phyloP scores from a whole-genome alignment of 352 stramenopile genomes.

The Aphanomyces euteiches region DNA sequence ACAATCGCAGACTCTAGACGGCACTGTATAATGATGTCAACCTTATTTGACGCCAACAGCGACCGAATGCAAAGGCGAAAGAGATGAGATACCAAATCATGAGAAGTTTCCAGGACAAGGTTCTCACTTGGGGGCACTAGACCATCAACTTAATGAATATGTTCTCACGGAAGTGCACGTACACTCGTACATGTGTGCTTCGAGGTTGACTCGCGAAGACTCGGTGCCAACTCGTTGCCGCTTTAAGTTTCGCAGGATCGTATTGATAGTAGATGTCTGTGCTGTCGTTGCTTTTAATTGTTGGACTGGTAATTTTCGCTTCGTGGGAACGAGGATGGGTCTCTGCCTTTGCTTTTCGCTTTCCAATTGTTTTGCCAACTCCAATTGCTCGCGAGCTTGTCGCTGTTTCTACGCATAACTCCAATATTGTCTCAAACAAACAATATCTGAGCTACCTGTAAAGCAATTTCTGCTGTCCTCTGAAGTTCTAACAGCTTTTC shows the following conservation, averaged over 20 bases:
- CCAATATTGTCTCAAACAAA: no score
- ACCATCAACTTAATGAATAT: not conserved
- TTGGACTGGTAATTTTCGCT: not conserved
- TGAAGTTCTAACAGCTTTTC: conserved; percentile 27
- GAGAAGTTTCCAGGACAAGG: not conserved
- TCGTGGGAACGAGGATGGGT: not conserved
- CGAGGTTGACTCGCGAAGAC: not conserved
- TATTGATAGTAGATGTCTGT: not conserved
- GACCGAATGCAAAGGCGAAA: conserved; percentile 22
- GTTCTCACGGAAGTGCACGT: not conserved
- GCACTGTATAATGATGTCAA: not conserved
- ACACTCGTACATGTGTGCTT: conserved; percentile 4
- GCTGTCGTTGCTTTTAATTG: not conserved
- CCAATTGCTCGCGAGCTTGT: conserved; percentile 13
- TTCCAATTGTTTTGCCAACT: conserved; percentile 10
- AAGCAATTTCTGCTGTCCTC: conserved; percentile 11
- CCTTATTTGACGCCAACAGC: conserved; percentile 16
- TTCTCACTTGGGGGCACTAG: not conserved
- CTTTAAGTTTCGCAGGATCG: conserved; percentile 13
- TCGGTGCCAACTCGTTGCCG: not conserved
- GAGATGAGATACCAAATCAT: conserved; percentile 20
- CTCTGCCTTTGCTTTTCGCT: not conserved
- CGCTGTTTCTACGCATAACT: conserved; percentile 20
- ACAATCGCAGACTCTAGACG: not conserved
- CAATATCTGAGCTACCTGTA: conserved; percentile 7